These are phyloP conservation scores for Mimosa bimucronata DNA, from an alignment of 306 rosid species.

Conservation along the genomic window DNA sequence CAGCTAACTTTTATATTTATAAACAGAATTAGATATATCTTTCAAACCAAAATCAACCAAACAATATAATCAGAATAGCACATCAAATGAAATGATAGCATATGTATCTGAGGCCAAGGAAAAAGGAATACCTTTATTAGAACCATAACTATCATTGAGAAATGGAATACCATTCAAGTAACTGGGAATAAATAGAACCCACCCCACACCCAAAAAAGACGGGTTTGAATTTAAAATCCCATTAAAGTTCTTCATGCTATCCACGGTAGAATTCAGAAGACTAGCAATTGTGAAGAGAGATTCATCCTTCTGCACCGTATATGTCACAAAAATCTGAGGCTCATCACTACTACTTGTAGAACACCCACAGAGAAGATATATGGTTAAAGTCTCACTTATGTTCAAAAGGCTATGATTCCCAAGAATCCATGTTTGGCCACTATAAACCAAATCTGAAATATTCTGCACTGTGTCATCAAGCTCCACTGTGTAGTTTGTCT, in stretches of 20 bases:
- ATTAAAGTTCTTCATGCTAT: conserved; percentile 49
- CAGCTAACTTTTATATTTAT: too few species aligned
- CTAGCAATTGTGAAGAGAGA: conserved; percentile 50
- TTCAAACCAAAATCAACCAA: not conserved
- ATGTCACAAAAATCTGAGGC: conserved; percentile 69
- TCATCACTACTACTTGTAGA: conserved; percentile 32
- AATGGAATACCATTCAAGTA: conserved; percentile 53
- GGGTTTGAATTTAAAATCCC: conserved; percentile 42
- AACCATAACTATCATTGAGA: not conserved
- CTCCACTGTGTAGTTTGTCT: conserved; percentile 49
- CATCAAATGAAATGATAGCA: not conserved
- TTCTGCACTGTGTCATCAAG: conserved; percentile 38
- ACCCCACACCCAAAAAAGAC: conserved; percentile 38
- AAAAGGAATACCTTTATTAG: conserved; percentile 39
- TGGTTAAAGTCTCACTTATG: conserved; percentile 5
- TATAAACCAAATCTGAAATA: conserved; percentile 43
- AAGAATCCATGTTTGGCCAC: conserved; percentile 63
- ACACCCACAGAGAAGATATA: conserved; percentile 80
- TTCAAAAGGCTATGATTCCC: not conserved
- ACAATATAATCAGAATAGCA: not conserved
- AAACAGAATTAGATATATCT: not conserved
- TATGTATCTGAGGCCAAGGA: not conserved
- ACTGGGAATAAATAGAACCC: conserved; percentile 74
- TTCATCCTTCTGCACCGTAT: conserved; percentile 64
- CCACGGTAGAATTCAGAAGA: conserved; percentile 45